Evolutionary conservation across 305 asterid genomes (phyloP), one percentile per base, ranked within the genome.

Genomic region (Rubia tinctorum): DNA sequence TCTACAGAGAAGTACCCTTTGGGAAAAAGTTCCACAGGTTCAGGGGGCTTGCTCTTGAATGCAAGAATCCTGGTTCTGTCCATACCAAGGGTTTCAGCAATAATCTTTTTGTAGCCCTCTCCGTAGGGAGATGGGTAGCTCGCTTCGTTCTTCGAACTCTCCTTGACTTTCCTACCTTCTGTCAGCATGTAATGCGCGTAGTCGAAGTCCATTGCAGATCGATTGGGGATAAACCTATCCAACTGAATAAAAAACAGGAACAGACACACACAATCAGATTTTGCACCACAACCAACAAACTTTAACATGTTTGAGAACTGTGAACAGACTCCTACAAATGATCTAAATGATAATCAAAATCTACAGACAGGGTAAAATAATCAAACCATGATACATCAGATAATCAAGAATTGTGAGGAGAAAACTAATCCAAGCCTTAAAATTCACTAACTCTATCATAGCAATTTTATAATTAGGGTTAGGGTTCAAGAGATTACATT

Each of bases 121-220:
- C 89, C 84, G 56, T 96, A 83, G 17, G 97, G 96, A 68, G 91
- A 65, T 34, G 47, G 20, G 47, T 18, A 87, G 75, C 34, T 63
- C 12, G 43, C 72, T 18, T 83, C 76, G 53, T 18, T 40, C 22
- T 18, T 39, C 2, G 96, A 90, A 66, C 87, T 91, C 84, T 90
- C 94, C 91, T 93, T 89, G 83, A 89, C 95, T 83, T 90, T 90
- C 82, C 84, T 83, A 73, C 87, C 86, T 84, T 84, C 94, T 2
- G 97, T 88, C 17, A 93, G 88, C 97, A 93, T 93, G 85, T 82
- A 87, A 77, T 85, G 97, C 0, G 96, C 98, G 44, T 82, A 93
- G 73, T 90, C 97, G 10, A 91, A 87, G 79, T 93, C 97, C 88
- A 93, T 93, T 2, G 97, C 98, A 2, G 97, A 93, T 78, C 98